phyloP scores from a whole-genome alignment of 2,329 filamentous ascomycete species.

The Trichoderma asperellum region DNA sequence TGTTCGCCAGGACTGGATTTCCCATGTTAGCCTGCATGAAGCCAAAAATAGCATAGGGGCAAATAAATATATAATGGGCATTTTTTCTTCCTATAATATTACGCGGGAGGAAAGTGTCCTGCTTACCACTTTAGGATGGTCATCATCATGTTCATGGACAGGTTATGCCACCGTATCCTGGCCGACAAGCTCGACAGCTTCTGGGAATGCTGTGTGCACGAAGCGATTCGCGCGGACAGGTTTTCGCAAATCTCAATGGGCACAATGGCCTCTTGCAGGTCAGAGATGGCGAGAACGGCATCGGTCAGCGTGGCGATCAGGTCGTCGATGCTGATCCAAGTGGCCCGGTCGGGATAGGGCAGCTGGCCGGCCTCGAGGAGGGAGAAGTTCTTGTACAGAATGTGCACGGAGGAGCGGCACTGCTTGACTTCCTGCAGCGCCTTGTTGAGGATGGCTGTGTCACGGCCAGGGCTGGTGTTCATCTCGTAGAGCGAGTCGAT shows the following conservation, averaged over 20 bases:
- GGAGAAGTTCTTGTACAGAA: slow-evolving; percentile 43
- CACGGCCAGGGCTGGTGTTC: slow-evolving; percentile 38
- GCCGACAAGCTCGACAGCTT: slow-evolving; percentile 35
- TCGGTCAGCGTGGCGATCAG: slow-evolving; percentile 44
- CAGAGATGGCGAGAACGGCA: slow-evolving; percentile 43
- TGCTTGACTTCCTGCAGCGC: slow-evolving; percentile 45
- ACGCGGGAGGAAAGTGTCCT: not conserved
- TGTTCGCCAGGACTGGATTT: slow-evolving; percentile 40
- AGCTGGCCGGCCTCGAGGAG: slow-evolving; percentile 41
- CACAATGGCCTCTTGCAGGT: slow-evolving; percentile 40
- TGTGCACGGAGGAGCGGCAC: slow-evolving; percentile 44
- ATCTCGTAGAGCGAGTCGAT: slow-evolving; percentile 44
- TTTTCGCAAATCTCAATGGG: slow-evolving; percentile 26
- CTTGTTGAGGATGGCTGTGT: slow-evolving; percentile 38
- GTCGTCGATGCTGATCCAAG: slow-evolving; percentile 44
- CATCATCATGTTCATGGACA: slow-evolving; percentile 48
- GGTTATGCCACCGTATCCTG: slow-evolving; percentile 44
- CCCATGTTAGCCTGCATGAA: slow-evolving; percentile 1
- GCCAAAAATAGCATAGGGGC: not conserved
- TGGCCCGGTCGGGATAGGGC: slow-evolving; percentile 42
- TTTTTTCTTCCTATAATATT: not conserved
- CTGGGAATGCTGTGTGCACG: slow-evolving; percentile 9
- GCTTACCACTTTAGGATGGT: slow-evolving; percentile 46
- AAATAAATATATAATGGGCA: not conserved
- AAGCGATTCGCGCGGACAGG: slow-evolving; percentile 24